Base-by-base conservation (phyloP, 352 stramenopile genomes). In the Detonula confervacea region DNA sequence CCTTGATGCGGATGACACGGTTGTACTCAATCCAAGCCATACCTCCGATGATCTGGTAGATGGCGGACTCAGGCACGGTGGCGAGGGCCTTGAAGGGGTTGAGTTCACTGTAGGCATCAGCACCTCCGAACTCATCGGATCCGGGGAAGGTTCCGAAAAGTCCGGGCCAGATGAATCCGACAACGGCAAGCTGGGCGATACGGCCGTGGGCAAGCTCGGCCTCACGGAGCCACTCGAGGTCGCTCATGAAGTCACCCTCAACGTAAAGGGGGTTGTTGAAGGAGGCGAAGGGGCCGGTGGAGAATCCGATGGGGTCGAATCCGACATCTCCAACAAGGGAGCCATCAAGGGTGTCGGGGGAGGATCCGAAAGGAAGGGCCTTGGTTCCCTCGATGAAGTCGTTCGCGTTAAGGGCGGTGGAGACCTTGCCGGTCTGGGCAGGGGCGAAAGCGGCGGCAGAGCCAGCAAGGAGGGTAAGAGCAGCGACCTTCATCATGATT, bases 61-160 rank as follows among this genome's bases (percentile, higher is more conserved):
- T 76, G 46, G 89, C 92, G 46, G 84, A 77, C 27, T 73, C 77
- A n/a, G 93, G 93, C 44, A 95, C 90, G 22, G 88, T 81, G 37
- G 66, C 65, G 51, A 96, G 75, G 30, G 93, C 92, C 51, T 91
- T 86, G 59, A 95, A 85, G 29, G 93, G 92, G 90, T 96, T 96
- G 60, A 84, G 82, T 68, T 96, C 87, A 29, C 83, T 90, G 84
- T 95, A 96, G 54, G 90, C 90, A 80, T 96, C 90, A 54, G 83
- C 79, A 59, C 93, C 93, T 35, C 93, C 90, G 79, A 87, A 89
- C 49, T 86, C 84, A 11, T 89, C 86, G 73, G 95, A 95, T 64
- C 93, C 93, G 24, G 90, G 87, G 74, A 96, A 91, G 66, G 86
- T 92, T 88, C 94, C 92, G 79, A 94, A 95, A 63, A 95, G 83